These are phyloP conservation scores for Sinapis alba DNA, from an alignment of 441 rosid genomes.

Conservation along the genomic window DNA sequence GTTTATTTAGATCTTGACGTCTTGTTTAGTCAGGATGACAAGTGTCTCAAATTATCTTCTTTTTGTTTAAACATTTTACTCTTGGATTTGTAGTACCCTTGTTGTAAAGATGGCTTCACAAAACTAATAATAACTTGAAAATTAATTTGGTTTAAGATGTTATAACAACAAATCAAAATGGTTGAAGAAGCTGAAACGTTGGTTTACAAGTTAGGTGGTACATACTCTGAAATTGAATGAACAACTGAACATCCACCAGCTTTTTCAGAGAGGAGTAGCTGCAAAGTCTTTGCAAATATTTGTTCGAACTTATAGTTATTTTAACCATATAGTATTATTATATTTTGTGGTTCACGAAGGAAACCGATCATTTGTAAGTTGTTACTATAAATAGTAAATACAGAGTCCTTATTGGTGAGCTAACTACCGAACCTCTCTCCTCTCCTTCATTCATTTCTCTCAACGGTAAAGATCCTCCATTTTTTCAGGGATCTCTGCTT, in stretches of 20 bases:
- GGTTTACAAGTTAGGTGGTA: not conserved
- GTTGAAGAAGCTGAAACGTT: not conserved
- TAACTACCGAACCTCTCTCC: slow-evolving; percentile 26
- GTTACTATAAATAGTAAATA: slow-evolving; percentile 18
- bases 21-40: not conserved
- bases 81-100: not conserved
- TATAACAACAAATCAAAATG: not conserved
- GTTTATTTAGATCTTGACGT: not conserved
- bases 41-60: not conserved
- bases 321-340: not conserved
- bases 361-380: slow-evolving; percentile 2
- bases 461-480: slow-evolving; percentile 30
- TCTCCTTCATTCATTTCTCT: not conserved
- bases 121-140: not conserved
- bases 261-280: not conserved
- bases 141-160: not conserved
- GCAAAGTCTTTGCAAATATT: slow-evolving; percentile 14
- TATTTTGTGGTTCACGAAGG: not conserved
- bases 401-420: slow-evolving; percentile 20
- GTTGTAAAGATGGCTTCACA: too few species aligned
- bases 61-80: not conserved
- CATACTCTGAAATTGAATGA: slow-evolving; percentile 5
- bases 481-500: not conserved
- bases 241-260: slow-evolving; percentile 22
- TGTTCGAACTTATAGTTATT: not conserved